Percentiles rank a stretch among this genome's conserved stretches.
These are phyloP conservation scores for Coniochaeta prunicola DNA, from an alignment of 2,329 filamentous ascomycete genomes.

Conservation along the genomic window DNA sequence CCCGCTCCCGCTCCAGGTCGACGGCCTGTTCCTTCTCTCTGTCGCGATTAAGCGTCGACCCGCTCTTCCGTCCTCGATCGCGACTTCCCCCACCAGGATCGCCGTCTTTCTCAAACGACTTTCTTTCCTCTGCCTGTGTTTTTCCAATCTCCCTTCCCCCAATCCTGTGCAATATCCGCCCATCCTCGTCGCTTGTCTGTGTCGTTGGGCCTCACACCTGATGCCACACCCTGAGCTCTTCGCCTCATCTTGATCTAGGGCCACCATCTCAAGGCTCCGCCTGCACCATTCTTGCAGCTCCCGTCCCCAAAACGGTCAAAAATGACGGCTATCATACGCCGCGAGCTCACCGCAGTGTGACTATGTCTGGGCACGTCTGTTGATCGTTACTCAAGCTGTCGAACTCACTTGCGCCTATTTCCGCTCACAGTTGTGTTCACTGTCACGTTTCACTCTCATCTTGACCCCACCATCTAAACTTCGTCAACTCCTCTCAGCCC, in stretches of 20 bases:
- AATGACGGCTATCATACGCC: neutral
- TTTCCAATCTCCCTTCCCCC: neutral
- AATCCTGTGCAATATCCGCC: neutral
- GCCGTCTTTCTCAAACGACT: neutral
- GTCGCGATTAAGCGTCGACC: neutral
- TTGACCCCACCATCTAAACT: neutral
- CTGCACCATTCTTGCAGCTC: neutral
- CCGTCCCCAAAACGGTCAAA: neutral
- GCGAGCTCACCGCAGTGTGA: neutral
- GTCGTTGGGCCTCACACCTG: neutral
- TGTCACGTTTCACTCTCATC: neutral
- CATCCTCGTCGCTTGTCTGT: neutral
- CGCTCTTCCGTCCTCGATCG: neutral
- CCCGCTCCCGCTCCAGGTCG: neutral
- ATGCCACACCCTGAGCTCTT: neutral
- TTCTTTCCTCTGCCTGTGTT: neutral
- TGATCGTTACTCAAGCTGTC: neutral
- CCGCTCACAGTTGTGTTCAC: neutral
- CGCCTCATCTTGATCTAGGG: neutral
- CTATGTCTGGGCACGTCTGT: neutral
- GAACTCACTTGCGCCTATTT: neutral
- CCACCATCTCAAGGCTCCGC: neutral
- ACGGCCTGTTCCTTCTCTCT: neutral
- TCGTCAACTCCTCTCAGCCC: neutral
- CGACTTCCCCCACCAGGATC: neutral